A percentile compares a stretch with the other conserved stretches of the same genome.
phyloP scores from a whole-genome alignment of 345 rosid species.

The Anastatica hierochuntica region DNA sequence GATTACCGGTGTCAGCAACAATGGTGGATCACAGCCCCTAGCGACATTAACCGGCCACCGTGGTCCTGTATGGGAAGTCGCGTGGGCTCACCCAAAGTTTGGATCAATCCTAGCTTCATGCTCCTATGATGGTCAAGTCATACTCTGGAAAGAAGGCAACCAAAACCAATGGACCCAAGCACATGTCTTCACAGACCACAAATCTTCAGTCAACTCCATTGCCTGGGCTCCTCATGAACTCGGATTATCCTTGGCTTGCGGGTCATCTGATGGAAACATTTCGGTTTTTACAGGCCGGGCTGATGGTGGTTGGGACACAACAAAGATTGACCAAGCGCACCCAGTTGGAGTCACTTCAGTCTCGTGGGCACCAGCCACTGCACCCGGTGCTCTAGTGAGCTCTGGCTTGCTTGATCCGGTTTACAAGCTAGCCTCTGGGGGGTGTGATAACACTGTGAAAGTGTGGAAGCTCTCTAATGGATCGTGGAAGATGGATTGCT shows the following conservation, averaged over 20 bases:
- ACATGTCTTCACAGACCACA: constrained; percentile 51
- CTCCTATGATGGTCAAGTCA: constrained; percentile 63
- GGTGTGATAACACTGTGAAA: constrained; percentile 52
- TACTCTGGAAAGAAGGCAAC: constrained; percentile 60
- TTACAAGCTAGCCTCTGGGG: constrained; percentile 55
- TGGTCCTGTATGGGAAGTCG: constrained; percentile 61
- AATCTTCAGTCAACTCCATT: constrained; percentile 56
- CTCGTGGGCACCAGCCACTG: constrained; percentile 55
- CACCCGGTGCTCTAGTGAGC: constrained; percentile 48
- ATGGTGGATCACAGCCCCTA: constrained; percentile 40
- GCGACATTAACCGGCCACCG: constrained; percentile 50
- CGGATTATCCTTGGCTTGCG: constrained; percentile 56
- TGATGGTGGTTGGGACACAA: constrained; percentile 58
- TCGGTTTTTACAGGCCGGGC: constrained; percentile 48
- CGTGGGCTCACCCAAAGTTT: constrained; percentile 66
- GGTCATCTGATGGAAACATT: constrained; percentile 60
- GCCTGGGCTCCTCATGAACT: constrained; percentile 66
- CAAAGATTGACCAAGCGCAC: constrained; percentile 53
- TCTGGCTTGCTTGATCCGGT: constrained; percentile 45
- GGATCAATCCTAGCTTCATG: constrained; percentile 61
- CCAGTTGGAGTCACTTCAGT: constrained; percentile 63
- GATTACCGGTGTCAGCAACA: constrained; percentile 43
- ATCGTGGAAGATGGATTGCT: constrained; percentile 57
- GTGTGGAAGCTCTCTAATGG: constrained; percentile 54
- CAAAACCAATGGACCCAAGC: constrained; percentile 56